These are phyloP conservation scores for Pinus tabuliformis DNA, from an alignment of 75 land plant species.

Conservation along the genomic window DNA sequence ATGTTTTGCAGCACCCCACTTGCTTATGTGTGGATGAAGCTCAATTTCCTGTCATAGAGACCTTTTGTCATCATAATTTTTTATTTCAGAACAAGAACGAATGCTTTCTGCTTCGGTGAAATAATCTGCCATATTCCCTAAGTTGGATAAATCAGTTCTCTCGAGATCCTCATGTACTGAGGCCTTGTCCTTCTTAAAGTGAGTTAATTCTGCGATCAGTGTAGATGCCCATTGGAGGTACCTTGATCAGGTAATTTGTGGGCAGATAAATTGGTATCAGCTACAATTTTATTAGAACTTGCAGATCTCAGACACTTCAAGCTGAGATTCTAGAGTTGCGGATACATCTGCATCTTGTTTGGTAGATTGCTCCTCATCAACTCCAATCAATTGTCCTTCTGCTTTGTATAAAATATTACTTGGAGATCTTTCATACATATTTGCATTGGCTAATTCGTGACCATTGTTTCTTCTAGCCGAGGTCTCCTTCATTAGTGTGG, in stretches of 20 bases:
- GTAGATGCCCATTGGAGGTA: not conserved
- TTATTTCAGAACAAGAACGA: not conserved
- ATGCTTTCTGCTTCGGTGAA: no score
- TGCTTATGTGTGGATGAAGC: not conserved
- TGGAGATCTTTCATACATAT: no score
- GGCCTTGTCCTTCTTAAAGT: no score
- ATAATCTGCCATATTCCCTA: no score
- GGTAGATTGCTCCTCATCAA: no score
- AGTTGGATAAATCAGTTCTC: no score
- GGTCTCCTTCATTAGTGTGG: not conserved
- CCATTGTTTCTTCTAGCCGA: not conserved
- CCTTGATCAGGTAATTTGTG: not conserved
- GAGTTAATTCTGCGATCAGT: no score
- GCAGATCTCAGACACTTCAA: slow-evolving; percentile 3
- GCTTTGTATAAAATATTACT: no score
- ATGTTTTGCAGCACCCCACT: not conserved
- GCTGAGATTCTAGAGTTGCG: not conserved
- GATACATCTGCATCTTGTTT: not conserved
- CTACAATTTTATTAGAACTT: not conserved
- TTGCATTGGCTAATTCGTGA: not conserved
- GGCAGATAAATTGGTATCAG: not conserved
- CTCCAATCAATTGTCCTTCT: no score
- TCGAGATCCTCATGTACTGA: no score
- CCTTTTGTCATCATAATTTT: not conserved
- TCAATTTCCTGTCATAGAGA: not conserved